These are phyloP conservation scores for Rhodocollybia butyracea DNA, from an alignment of 768 basidiomycete species.

Conservation along the genomic window DNA sequence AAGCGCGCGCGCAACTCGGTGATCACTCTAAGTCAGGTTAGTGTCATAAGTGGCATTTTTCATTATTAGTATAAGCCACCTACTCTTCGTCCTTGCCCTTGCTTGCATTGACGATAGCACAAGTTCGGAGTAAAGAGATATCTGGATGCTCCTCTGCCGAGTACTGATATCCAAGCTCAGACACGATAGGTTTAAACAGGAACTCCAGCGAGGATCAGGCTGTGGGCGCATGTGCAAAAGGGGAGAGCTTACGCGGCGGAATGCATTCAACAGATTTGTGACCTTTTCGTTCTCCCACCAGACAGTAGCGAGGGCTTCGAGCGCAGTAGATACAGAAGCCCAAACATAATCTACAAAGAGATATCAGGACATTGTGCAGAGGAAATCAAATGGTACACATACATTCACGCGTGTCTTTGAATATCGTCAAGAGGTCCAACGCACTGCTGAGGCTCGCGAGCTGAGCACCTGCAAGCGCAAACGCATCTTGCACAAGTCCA, in stretches of 20 bases:
- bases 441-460: conserved; percentile 73
- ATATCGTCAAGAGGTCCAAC: conserved; percentile 47
- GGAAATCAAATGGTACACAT: conserved; percentile 22
- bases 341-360: conserved; percentile 70
- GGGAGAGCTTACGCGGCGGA: conserved; percentile 46
- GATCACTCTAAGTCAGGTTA: conserved; percentile 26
- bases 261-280: conserved; percentile 51
- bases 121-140: conserved; percentile 67
- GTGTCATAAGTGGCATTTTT: conserved; percentile 16
- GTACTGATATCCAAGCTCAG: conserved; percentile 78
- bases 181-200: conserved; percentile 72
- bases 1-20: conserved; percentile 72
- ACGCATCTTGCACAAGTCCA: conserved; percentile 81
- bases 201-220: conserved; percentile 30
- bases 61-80: neutral
- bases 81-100: conserved; percentile 37
- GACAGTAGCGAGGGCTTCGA: conserved; percentile 52
- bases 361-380: conserved; percentile 3
- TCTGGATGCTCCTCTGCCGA: conserved; percentile 62
- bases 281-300: conserved; percentile 82
- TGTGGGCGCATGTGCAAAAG: neutral
- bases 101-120: conserved; percentile 61
- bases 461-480: conserved; percentile 80
- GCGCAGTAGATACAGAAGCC: conserved; percentile 59
- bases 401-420: conserved; percentile 74